A percentile compares a stretch with the other conserved stretches of the same genome.
These are phyloP conservation scores for Trichoderma brevicompactum DNA, from an alignment of 2,329 filamentous ascomycete species.

Conservation along the genomic window DNA sequence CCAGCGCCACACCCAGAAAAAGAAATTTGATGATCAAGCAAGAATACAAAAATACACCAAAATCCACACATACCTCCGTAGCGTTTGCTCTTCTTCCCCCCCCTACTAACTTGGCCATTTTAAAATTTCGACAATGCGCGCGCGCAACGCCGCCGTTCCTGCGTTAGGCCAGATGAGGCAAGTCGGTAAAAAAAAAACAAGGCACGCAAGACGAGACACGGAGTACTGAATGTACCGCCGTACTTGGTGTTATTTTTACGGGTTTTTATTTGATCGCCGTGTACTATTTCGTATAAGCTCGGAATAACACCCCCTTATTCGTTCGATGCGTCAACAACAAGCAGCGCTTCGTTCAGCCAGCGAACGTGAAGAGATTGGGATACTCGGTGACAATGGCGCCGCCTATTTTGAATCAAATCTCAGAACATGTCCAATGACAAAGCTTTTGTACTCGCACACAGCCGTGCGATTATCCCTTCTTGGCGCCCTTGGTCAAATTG, in stretches of 20 bases:
- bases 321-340: no score
- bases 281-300: no score
- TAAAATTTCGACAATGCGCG: conserved; percentile 1
- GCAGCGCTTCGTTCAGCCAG: no score
- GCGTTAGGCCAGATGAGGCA: conserved; percentile 12
- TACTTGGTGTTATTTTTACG: no score
- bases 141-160: neutral
- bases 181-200: neutral
- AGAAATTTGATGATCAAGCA: neutral
- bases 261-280: no score
- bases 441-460: neutral
- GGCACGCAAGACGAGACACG: neutral
- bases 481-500: conserved; percentile 1
- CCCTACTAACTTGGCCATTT: neutral
- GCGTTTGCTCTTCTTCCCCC: neutral
- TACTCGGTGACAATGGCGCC: no score
- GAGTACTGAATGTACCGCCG: no score
- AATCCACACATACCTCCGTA: neutral
- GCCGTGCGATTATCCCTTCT: neutral
- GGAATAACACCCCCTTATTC: no score
- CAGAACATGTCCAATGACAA: no score
- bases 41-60: no score
- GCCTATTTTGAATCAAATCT: no score
- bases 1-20: neutral
- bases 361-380: no score